Percentiles rank a stretch among this genome's conserved stretches.
Conservation (phyloP, 371 early-diverging fungal species). For the Haplosporangium sp. region DNA sequence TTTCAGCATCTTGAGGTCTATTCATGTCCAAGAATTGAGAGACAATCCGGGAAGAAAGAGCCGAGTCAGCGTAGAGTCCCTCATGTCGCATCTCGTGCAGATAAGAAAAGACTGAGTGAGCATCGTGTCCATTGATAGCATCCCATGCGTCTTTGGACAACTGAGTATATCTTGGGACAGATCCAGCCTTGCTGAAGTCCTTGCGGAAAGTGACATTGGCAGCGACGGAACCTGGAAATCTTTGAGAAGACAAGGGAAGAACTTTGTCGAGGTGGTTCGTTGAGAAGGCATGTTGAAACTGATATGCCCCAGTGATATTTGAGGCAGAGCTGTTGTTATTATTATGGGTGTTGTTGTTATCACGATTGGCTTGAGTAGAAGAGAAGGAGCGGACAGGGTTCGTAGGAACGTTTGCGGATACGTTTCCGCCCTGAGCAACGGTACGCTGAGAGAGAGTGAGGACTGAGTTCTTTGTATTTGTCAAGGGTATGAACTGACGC, state of each 20-base stretch:
- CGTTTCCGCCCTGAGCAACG: constrained; percentile 27
- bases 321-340: constrained; percentile 18
- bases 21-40: constrained; percentile 47
- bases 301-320: constrained; percentile 23
- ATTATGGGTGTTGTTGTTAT: constrained; percentile 37
- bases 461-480: constrained; percentile 46
- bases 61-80: constrained; percentile 44
- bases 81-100: constrained; percentile 47
- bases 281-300: constrained; percentile 12
- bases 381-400: constrained; percentile 54
- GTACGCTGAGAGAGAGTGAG: constrained; percentile 48
- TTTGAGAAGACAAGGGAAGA: constrained; percentile 14
- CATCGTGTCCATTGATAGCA: constrained; percentile 46
- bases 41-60: constrained; percentile 35
- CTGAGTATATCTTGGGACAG: constrained; percentile 23
- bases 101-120: constrained; percentile 36
- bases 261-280: neutral
- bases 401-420: constrained; percentile 34
- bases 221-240: constrained; percentile 24
- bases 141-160: constrained; percentile 40
- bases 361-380: constrained; percentile 44
- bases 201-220: constrained; percentile 20
- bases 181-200: constrained; percentile 1
- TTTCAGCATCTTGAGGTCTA: constrained; percentile 47
- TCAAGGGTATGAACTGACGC: constrained; percentile 45